Evolutionary conservation across 805 yeast genomes (phyloP), one percentile per base, ranked within the genome.

Genomic region (Middelhovenomyces tepae): DNA sequence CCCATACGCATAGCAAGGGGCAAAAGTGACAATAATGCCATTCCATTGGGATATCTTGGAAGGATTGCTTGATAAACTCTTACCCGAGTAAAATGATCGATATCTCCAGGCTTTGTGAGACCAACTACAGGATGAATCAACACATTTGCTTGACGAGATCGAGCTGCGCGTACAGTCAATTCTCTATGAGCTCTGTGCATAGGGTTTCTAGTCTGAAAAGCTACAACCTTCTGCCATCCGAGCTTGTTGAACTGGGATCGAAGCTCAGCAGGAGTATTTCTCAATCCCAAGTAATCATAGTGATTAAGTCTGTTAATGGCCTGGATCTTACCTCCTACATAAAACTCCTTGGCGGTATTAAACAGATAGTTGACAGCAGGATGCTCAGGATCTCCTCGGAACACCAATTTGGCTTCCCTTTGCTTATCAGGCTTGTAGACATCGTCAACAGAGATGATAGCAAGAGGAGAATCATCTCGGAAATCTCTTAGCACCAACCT

Each of bases 1-100:
- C 91, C 96, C 97, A 87, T 87, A 70, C 97, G 78, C 97, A 87
- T 87, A 24, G 97, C 97, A 53, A 87, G 68, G 8, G 97, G 97
- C 48, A 87, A 69, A 44, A 87, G 65, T 6, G 95, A 78, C 42
- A 87, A 66, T 44, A 82, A 75, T 10, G 96, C 96, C 73, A 87
- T 79, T 35, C 95, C 95, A 44, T 78, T 81, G 33, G 96, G 97
- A 62, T 83, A 87, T 53, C 89, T 80, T 62, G 87, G 83, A 60
- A 89, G 73, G 48, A 87, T 76, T 48, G 89, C 93, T 62, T 83
- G 81, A 66, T 87, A 87, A 9, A 87, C 97, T 50, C 91, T 81
- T 37, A 87, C 96, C 64, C 97, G 78, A 34, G 97, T 87, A 62
- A 87, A 95, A 61, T 87, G 96, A 57, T 87, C 97, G 51, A 87